Conservation (phyloP, 495 filamentous ascomycete species). For the Penicillium egyptiacum region DNA sequence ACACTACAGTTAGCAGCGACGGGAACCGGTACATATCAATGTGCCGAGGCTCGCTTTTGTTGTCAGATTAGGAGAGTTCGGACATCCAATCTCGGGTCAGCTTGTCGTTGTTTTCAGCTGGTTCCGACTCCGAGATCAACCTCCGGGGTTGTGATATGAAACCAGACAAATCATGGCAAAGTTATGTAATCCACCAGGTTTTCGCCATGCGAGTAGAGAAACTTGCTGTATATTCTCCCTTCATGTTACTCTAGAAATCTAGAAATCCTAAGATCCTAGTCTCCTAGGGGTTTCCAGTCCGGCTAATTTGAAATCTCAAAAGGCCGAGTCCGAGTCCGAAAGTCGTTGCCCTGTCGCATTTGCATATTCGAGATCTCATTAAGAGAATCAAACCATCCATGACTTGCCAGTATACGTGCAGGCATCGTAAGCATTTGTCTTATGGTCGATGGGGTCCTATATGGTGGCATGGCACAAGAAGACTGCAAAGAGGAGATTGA, state of each 20-base stretch:
- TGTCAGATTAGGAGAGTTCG: background rate
- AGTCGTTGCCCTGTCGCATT: background rate
- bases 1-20: conserved; percentile 4
- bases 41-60: conserved; percentile 7
- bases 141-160: conserved; percentile 6
- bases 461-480: conserved; percentile 6
- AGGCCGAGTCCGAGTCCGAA: conserved; percentile 29
- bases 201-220: background rate
- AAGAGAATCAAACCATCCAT: conserved; percentile 1
- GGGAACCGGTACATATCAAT: conserved; percentile 19
- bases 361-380: conserved; percentile 3
- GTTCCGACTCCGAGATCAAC: conserved; percentile 15
- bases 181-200: background rate
- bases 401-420: conserved; percentile 1
- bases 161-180: conserved; percentile 14
- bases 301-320: background rate
- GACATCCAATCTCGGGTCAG: conserved; percentile 8
- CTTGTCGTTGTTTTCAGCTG: conserved; percentile 5
- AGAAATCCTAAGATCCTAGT: background rate
- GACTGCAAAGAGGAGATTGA: background rate
- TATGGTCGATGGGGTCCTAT: conserved; percentile 6
- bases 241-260: background rate
- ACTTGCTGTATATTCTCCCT: background rate
- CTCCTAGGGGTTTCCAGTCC: background rate
- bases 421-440: background rate